These are phyloP conservation scores for Cladorrhinum sp. DNA, from an alignment of 2,329 filamentous ascomycete species.

Conservation along the genomic window DNA sequence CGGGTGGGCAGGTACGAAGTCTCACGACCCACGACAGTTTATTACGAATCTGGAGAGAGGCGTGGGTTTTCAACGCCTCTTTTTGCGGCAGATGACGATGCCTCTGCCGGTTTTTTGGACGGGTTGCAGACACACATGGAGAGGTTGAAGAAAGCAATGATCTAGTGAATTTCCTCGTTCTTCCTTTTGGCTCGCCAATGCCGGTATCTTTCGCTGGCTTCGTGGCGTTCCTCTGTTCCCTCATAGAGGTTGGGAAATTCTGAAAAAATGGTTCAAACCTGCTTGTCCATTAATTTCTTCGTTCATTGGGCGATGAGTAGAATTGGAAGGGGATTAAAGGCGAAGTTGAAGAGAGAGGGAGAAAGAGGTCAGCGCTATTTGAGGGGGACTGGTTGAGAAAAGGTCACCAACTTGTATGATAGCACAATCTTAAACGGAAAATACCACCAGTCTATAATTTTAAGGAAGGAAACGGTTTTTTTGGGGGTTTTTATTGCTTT, in stretches of 20 bases:
- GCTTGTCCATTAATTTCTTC: not conserved
- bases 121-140: not conserved
- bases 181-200: not conserved
- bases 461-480: not conserved
- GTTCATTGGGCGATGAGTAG: not conserved
- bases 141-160: not conserved
- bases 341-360: not conserved
- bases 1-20: conserved; percentile 25
- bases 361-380: not conserved
- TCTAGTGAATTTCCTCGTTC: not conserved
- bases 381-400: conserved; percentile 1
- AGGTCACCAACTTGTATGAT: conserved; percentile 11
- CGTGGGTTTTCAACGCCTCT: not conserved
- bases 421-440: conserved; percentile 4
- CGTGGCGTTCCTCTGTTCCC: not conserved
- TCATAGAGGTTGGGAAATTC: not conserved
- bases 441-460: conserved; percentile 8
- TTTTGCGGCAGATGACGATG: not conserved
- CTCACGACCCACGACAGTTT: conserved; percentile 30
- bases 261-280: not conserved
- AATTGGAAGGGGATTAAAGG: not conserved
- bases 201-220: not conserved
- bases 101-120: not conserved
- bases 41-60: conserved; percentile 8
- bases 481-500: too few species aligned